Conservation (phyloP, 805 yeast species). For the Peterozyma toletana region DNA sequence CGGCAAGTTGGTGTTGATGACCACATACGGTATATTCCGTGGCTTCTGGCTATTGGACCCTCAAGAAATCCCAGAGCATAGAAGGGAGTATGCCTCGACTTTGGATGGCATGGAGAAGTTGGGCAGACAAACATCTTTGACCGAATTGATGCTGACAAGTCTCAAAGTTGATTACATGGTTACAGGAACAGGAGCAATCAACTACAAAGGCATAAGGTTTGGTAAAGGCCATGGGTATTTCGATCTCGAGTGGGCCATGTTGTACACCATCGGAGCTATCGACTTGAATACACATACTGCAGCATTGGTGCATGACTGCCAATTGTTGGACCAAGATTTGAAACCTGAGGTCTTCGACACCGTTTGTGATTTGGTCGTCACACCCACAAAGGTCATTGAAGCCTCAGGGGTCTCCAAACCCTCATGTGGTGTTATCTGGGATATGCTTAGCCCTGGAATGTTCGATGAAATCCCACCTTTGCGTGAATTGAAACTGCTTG, state of each 20-base stretch:
- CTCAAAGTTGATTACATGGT: constrained; percentile 18
- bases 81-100: constrained; percentile 19
- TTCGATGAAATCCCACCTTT: constrained; percentile 21
- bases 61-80: constrained; percentile 11
- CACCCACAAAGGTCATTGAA: constrained; percentile 14
- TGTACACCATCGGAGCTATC: constrained; percentile 17
- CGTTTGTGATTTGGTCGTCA: constrained; percentile 21
- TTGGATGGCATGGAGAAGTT: constrained; percentile 23
- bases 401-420: constrained; percentile 16
- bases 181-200: constrained; percentile 25
- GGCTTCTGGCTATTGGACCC: constrained; percentile 21
- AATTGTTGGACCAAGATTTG: constrained; percentile 17
- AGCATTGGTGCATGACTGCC: constrained; percentile 24
- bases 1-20: constrained; percentile 19
- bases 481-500: constrained; percentile 11
- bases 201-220: constrained; percentile 20
- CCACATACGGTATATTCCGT: constrained; percentile 21
- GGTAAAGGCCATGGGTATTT: constrained; percentile 25
- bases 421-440: constrained; percentile 21
- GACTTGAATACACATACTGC: constrained; percentile 15
- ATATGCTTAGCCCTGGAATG: constrained; percentile 18
- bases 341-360: constrained; percentile 23
- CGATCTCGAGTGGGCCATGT: constrained; percentile 25
- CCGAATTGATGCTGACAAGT: constrained; percentile 10
- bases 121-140: constrained; percentile 13